phyloP scores from a whole-genome alignment of 441 rosid genomes.

The Euphorbia schlechtendalii region DNA sequence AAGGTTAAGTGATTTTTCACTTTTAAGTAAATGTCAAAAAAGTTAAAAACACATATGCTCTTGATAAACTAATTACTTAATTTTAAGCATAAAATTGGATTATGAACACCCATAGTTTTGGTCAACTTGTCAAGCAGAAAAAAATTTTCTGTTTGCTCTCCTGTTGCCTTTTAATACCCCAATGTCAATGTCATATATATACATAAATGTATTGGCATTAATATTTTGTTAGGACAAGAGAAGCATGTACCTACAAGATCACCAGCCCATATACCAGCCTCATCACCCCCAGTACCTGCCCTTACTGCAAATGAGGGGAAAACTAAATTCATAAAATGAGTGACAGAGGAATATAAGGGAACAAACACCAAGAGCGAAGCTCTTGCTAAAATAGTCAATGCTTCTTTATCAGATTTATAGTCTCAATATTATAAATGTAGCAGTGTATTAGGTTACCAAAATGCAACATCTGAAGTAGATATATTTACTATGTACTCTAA shows the following conservation, averaged over 20 bases:
- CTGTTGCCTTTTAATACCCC: neutral
- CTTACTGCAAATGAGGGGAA: conserved; percentile 49
- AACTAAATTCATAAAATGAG: conserved; percentile 18
- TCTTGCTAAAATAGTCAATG: neutral
- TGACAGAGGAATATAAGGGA: neutral
- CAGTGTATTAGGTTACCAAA: neutral
- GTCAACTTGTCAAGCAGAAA: neutral
- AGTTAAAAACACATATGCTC: no score
- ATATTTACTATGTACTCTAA: neutral
- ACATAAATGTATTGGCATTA: neutral
- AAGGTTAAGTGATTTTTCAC: no score
- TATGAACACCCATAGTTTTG: no score
- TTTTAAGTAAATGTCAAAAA: no score
- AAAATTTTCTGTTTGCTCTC: neutral
- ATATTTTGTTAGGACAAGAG: conserved; percentile 31
- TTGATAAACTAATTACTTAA: no score
- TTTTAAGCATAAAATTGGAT: no score
- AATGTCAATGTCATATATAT: neutral
- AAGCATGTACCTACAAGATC: conserved; percentile 99
- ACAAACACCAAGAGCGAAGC: conserved; percentile 7
- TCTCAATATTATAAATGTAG: neutral
- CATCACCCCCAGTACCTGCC: conserved; percentile 99
- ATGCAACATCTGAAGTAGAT: neutral
- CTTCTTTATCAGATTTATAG: neutral
- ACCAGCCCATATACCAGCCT: conserved; percentile 99